Conservation (phyloP, 768 basidiomycete species). For the Boletus rex-veris region DNA sequence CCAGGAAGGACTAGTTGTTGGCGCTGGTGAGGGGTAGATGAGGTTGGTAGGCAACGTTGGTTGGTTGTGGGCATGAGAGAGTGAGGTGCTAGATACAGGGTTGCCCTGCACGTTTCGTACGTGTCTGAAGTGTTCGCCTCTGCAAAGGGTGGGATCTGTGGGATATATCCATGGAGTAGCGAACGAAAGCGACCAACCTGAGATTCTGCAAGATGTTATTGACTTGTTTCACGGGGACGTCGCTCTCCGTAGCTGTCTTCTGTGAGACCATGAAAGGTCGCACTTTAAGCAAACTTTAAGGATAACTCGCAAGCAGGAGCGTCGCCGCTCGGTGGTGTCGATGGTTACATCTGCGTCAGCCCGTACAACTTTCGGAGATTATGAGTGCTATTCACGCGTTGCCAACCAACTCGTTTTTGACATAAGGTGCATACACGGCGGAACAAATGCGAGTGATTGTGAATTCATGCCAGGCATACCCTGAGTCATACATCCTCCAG, state of each 20-base stretch:
- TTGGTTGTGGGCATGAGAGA: slow-evolving; percentile 32
- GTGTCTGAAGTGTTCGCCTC: slow-evolving; percentile 72
- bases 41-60: slow-evolving; percentile 47
- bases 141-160: slow-evolving; percentile 20
- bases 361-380: background rate
- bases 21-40: slow-evolving; percentile 27
- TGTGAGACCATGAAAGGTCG: slow-evolving; percentile 10
- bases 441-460: slow-evolving; percentile 5
- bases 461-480: slow-evolving; percentile 34
- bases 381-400: too few relatives aligned
- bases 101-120: slow-evolving; percentile 48
- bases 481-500: slow-evolving; percentile 18
- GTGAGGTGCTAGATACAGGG: slow-evolving; percentile 13
- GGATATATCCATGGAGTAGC: background rate
- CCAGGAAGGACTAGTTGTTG: slow-evolving; percentile 14
- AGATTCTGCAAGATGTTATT: slow-evolving; percentile 29
- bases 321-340: background rate
- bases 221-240: slow-evolving; percentile 23
- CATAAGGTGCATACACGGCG: slow-evolving; percentile 28
- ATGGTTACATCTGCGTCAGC: slow-evolving; percentile 2
- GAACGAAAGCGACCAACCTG: slow-evolving; percentile 18
- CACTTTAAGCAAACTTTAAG: background rate
- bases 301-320: background rate
- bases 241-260: slow-evolving; percentile 2
- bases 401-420: slow-evolving; percentile 23